These are phyloP conservation scores for Plasmodium ovale DNA, from an alignment of 169 alveolate species.

Conservation along the genomic window DNA sequence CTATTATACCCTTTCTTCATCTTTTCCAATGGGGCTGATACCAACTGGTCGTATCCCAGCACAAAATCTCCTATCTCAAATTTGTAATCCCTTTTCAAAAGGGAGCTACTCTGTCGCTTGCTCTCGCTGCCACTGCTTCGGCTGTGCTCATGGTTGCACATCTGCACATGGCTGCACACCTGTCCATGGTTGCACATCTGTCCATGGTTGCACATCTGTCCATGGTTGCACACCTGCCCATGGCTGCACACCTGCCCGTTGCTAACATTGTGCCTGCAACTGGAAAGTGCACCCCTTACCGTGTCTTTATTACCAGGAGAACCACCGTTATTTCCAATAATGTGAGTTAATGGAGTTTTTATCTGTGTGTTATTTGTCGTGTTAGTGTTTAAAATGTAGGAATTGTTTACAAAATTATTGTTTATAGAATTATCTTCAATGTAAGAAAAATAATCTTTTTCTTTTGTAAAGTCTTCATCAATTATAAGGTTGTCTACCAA, in stretches of 20 bases:
- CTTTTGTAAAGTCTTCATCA: constrained; percentile 38
- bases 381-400: background rate
- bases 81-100: constrained; percentile 7
- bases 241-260: background rate
- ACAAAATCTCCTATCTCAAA: constrained; percentile 74
- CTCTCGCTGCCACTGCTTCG: background rate
- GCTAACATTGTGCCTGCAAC: background rate
- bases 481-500: constrained; percentile 79
- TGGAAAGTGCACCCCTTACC: background rate
- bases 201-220: background rate
- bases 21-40: constrained; percentile 76
- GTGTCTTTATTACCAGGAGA: constrained; percentile 8
- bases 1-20: constrained; percentile 77
- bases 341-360: background rate
- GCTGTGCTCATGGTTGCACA: background rate
- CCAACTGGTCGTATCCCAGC: constrained; percentile 79
- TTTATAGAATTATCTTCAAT: background rate
- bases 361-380: background rate
- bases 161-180: background rate
- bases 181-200: background rate
- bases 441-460: constrained; percentile 1
- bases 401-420: background rate
- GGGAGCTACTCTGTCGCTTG: background rate
- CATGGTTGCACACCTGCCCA: background rate
- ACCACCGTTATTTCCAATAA: background rate